Evolutionary conservation across 208 protist species (phyloP), one percentile per base, ranked within the genome.

Genomic region (Trypanosoma cruzi): DNA sequence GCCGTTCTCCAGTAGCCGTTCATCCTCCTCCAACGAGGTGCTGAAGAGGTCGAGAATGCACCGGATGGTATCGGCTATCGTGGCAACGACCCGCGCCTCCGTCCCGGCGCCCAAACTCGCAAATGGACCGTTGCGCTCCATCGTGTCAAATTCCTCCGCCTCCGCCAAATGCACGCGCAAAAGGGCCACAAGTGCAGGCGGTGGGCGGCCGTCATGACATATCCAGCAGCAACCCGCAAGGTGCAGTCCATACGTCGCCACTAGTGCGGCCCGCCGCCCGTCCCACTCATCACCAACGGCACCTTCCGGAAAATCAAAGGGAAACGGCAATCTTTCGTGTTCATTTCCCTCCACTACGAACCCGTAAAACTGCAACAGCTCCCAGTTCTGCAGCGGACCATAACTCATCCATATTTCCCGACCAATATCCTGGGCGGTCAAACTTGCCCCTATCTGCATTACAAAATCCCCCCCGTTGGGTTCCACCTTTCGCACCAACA

Each of bases 331-430:
- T 70, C 80, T 86, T 62, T 97, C 89, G 64, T 93, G 75, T 44
- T 79, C 81, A 68, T 97, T 97, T 37, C 86, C 79, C 14, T 71
- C 70, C 24, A 95, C 62, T 24, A 93, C 88, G 65, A 97, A 97
- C n/a, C 93, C 93, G 79, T 97, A 97, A 72, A 87, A 85, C 73
- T 90, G 79, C 53, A 97, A 79, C 68, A 97, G 77, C 81, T 97
- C 89, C 89, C 89, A 96, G 77, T 93, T 96, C 73, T 97, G 90
- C 66, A 97, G 76, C 11, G 93, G 93, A n/a, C 93, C 93, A 79
- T 97, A 97, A 76, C 89, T 95, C 90, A 97, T 96, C 85, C 85
- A 93, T 62, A 95, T 67, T 80, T 97, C 89, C 6, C 83, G 82
- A 7, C 85, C 88, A 24, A 93, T 73, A 61, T 91, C 88, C 0